Evolutionary conservation across 2,329 filamentous ascomycete species (phyloP).

Genomic region (Chrysoporthe cubensis): DNA sequence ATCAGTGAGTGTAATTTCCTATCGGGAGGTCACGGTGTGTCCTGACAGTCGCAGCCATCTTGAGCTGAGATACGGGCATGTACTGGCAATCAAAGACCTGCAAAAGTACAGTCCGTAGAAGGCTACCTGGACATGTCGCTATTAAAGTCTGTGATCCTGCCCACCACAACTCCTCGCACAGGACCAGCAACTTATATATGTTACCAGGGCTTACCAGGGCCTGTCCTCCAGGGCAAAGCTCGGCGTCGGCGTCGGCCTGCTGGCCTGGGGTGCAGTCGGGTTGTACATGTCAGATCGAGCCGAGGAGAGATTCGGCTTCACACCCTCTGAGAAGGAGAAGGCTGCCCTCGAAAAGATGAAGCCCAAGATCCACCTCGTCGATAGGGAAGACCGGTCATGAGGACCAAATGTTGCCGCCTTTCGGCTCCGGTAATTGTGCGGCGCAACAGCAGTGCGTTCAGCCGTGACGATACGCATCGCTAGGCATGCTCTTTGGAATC

Average conservation of each 20-base stretch:
- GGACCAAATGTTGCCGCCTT: not conserved
- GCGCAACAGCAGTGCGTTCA: too few relatives aligned
- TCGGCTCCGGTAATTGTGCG: not conserved
- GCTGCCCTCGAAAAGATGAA: constrained; percentile 64
- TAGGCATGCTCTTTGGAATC: not conserved
- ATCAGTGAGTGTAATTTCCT: not conserved
- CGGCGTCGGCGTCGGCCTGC: constrained; percentile 72
- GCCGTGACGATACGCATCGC: not conserved
- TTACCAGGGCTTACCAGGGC: constrained; percentile 67
- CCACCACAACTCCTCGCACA: not conserved
- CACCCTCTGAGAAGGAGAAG: constrained; percentile 74
- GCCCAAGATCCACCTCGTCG: constrained; percentile 66
- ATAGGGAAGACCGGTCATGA: constrained; percentile 44
- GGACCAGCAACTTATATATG: constrained; percentile 12
- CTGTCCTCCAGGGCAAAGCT: constrained; percentile 73
- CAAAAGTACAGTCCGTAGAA: not conserved
- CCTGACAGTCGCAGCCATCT: not conserved
- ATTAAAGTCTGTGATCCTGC: constrained; percentile 15
- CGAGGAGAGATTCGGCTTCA: constrained; percentile 74
- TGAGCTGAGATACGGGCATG: not conserved
- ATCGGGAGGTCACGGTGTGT: not conserved
- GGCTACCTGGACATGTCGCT: constrained; percentile 20
- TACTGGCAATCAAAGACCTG: not conserved
- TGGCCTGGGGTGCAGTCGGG: constrained; percentile 76
- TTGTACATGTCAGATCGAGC: constrained; percentile 74